A percentile compares a stretch with the other conserved stretches of the same genome.
phyloP scores from a whole-genome alignment of 306 rosid species.

The Lotus japonicus region DNA sequence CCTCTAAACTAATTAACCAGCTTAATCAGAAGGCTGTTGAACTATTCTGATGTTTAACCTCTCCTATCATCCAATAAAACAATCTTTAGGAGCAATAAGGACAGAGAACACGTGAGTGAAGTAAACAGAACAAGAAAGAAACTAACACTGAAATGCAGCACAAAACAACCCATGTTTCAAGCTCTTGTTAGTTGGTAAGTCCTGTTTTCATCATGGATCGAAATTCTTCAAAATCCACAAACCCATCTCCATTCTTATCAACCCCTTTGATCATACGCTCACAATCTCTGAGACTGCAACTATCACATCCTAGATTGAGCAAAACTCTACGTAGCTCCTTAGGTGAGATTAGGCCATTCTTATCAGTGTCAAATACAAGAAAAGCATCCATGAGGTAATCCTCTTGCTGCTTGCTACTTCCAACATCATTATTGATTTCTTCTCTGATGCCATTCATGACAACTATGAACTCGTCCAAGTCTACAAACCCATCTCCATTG shows the following conservation, averaged over 20 bases:
- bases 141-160: background rate
- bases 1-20: background rate
- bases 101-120: background rate
- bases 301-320: slow-evolving; percentile 41
- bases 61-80: background rate
- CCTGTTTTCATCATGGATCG: slow-evolving; percentile 51
- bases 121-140: background rate
- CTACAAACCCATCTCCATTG: slow-evolving; percentile 66
- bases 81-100: no score
- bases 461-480: slow-evolving; percentile 66
- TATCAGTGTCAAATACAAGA: slow-evolving; percentile 51
- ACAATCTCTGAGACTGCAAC: slow-evolving; percentile 51
- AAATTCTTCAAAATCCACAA: slow-evolving; percentile 67
- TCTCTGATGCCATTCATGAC: slow-evolving; percentile 24
- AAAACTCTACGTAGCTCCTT: slow-evolving; percentile 51
- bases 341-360: slow-evolving; percentile 54
- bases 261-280: slow-evolving; percentile 56
- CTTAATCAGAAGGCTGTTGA: background rate
- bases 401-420: background rate
- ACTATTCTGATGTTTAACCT: background rate
- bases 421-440: background rate
- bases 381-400: slow-evolving; percentile 59
- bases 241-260: slow-evolving; percentile 66
- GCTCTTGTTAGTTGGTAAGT: slow-evolving; percentile 3
- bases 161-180: background rate